Evolutionary conservation across 306 rosid species (phyloP), one percentile per base, ranked within the genome.

Genomic region (Cicer judaicum): DNA sequence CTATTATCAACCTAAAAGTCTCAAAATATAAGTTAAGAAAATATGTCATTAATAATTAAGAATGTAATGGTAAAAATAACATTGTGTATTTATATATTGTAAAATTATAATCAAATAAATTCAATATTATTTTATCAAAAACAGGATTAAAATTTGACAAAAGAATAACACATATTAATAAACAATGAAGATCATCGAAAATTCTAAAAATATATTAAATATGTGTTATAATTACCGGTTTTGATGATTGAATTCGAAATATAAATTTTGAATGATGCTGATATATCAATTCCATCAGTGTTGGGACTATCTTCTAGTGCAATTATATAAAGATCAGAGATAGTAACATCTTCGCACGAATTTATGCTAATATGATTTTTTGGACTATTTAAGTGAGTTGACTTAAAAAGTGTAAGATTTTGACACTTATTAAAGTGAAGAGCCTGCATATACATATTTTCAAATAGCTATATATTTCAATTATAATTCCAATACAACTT

Each of bases 301-400:
- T 89, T 89, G 16, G 93, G 90, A 8, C 89, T 89, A 0, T 84
- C 64, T 0, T 38, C 14, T 0, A 89, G 93, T 7, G 93, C 90
- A 56, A 0, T 15, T 8, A 86, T 72, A 0, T 15, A 8, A 29
- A 89, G 77, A 21, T 71, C 1, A 6, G 70, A 65, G 48, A 89
- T 16, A 1, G 6, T 0, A 1, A 64, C 19, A 0, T 34, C 72
- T 24, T 70, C 60, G 64, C 86, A 82, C 1, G 2, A 2, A 18
- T 5, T 3, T 48, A 89, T 10, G 78, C 82, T 21, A 29, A 86
- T 73, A 40, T 86, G 90, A 36, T 75, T 74, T 77, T 7, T 79
- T 0, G 87, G 85, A 15, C 84, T 86, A 42, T 89, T 42, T 2
- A 62, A 0, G 39, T 73, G 69, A 1, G 68, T 74, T 57, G 85